phyloP scores from a whole-genome alignment of 2,329 filamentous ascomycete genomes.

The Bipolaris gigantea region DNA sequence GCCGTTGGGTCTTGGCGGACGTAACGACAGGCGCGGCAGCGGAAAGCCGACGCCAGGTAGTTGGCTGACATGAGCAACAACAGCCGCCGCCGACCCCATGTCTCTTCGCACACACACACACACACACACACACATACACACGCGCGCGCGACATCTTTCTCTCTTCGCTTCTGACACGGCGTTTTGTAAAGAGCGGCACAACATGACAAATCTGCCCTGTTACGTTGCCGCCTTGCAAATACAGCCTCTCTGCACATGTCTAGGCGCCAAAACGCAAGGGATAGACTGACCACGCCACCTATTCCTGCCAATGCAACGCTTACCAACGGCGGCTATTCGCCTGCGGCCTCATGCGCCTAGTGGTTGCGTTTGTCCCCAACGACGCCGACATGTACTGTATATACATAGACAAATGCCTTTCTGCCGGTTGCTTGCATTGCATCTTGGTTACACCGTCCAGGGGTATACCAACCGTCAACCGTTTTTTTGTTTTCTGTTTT shows the following conservation, averaged over 20 bases:
- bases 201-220: background rate
- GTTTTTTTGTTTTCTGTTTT: background rate
- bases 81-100: slow-evolving; percentile 4
- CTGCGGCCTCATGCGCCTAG: slow-evolving; percentile 6
- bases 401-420: slow-evolving; percentile 11
- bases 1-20: slow-evolving; percentile 23
- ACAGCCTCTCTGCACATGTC: background rate
- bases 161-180: background rate
- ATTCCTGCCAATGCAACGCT: slow-evolving; percentile 5
- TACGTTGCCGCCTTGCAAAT: background rate
- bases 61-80: background rate
- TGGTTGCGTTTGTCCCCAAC: slow-evolving; percentile 12
- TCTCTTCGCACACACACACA: background rate
- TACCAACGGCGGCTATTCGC: slow-evolving; percentile 7
- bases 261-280: background rate
- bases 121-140: no score
- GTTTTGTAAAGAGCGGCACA: background rate
- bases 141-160: background rate
- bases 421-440: slow-evolving; percentile 16
- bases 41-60: slow-evolving; percentile 18
- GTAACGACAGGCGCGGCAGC: slow-evolving; percentile 12
- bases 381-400: no score
- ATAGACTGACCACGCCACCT: slow-evolving; percentile 7
- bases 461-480: slow-evolving; percentile 1
- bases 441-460: slow-evolving; percentile 16